Base-by-base conservation (phyloP, 169 alveolate genomes). In the Neospora caninum region DNA sequence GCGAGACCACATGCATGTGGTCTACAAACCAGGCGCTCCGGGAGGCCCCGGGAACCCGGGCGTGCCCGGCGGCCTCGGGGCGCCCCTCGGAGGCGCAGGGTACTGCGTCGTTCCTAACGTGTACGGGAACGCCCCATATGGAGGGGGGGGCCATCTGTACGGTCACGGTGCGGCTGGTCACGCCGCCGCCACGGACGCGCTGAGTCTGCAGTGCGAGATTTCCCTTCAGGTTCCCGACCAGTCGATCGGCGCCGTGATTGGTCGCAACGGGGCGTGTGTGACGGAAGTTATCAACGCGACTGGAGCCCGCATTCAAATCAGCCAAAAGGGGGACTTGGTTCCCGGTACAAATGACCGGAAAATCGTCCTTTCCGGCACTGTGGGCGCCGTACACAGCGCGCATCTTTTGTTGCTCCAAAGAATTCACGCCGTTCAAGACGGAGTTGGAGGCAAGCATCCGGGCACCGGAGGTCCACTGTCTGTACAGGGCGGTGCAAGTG, bases 241-340 rank as follows among this genome's bases (percentile, higher is more conserved):
- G 34, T 22, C 36, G 34, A 67, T 92, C 67, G 95, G 95, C 39
- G 88, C 91, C 13, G 92, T 92, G 38, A 92, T 92, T 16, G 95
- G 95, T 4, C 88, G 80, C 38, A 64, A 83, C 38, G 95, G 95
- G 13, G n/a, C 83, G 54, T 92, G 49, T 49, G 78, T 92, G 38
- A 27, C 82, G 43, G 95, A 92, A 20, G 42, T 92, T 7, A 92
- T 82, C 39, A 84, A 73, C 36, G 43, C 70, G 22, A 78, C 93
- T 34, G 95, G 95, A 42, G 92, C 95, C 27, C 31, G 93, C 39
- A 34, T 92, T 13, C 91, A 86, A 64, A 92, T 92, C 43, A 83
- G 93, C 92, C 95, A 92, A 29, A 92, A 92, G 54, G 95, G 95
- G 38, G 95, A 92, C 91, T 39, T 82, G 36, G 45, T 82, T 38